phyloP scores from a whole-genome alignment of 768 basidiomycete species.

The Scleroderma bovista region DNA sequence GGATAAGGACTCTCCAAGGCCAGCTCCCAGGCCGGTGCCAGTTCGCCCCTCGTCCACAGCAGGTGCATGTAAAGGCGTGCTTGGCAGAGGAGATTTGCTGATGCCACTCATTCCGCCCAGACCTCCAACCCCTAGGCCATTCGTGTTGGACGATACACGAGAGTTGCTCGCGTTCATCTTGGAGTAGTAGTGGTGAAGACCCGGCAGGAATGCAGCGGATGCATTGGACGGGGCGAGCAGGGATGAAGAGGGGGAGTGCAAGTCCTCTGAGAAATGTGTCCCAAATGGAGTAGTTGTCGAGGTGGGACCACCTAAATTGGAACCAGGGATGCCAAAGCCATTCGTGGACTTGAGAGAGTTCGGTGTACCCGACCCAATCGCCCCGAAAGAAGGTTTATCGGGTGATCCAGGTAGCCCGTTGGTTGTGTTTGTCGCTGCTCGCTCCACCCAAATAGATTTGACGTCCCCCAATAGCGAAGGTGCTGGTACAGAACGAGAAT shows the following conservation, averaged over 20 bases:
- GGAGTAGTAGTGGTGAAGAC: slow-evolving; percentile 61
- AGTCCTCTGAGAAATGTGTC: slow-evolving; percentile 30
- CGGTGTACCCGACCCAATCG: slow-evolving; percentile 39
- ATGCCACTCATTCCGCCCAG: slow-evolving; percentile 19
- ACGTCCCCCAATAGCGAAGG: slow-evolving; percentile 71
- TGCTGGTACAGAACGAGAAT: slow-evolving; percentile 79
- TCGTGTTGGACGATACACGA: slow-evolving; percentile 20
- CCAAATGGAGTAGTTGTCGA: slow-evolving; percentile 11
- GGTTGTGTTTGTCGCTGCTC: slow-evolving; percentile 25
- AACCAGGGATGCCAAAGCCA: slow-evolving; percentile 26
- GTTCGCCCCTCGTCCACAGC: slow-evolving; percentile 22
- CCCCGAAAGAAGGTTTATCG: slow-evolving; percentile 21
- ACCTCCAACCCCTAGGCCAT: slow-evolving; percentile 16
- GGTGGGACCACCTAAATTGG: slow-evolving; percentile 8
- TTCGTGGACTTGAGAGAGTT: slow-evolving; percentile 47
- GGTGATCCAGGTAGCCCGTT: slow-evolving; percentile 35
- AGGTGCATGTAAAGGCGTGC: slow-evolving; percentile 21
- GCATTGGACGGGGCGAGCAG: slow-evolving; percentile 66
- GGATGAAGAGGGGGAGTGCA: slow-evolving; percentile 26
- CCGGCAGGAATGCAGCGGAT: slow-evolving; percentile 76
- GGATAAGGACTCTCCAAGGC: slow-evolving; percentile 38
- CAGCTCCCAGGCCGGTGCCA: slow-evolving; percentile 8
- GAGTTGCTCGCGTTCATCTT: slow-evolving; percentile 38
- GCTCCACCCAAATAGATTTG: slow-evolving; percentile 77
- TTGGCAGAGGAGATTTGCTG: slow-evolving; percentile 25